A percentile compares a stretch with the other conserved stretches of the same genome.
These are phyloP conservation scores for Phialemoniopsis sp. DNA, from an alignment of 2,329 filamentous ascomycete species.

Conservation along the genomic window DNA sequence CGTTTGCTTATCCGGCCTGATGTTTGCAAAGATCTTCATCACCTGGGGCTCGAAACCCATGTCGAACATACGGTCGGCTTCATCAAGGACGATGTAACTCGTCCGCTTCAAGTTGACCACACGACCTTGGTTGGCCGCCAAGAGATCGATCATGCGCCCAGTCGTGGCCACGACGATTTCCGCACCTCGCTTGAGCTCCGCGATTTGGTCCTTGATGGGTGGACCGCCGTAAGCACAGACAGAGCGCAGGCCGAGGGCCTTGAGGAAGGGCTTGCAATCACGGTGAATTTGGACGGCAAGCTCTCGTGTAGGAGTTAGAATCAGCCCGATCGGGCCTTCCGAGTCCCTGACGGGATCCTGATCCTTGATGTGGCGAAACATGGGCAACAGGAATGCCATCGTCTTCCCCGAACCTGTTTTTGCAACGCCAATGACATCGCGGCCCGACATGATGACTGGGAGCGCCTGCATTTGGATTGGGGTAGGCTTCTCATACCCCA, in stretches of 20 bases:
- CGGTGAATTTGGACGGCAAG: constrained; percentile 89
- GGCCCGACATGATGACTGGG: constrained; percentile 90
- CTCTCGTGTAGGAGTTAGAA: constrained; percentile 93
- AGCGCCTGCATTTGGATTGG: constrained; percentile 94
- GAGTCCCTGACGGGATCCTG: constrained; percentile 76
- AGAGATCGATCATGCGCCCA: constrained; percentile 90
- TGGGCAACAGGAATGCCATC: constrained; percentile 88
- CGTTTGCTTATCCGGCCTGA: constrained; percentile 88
- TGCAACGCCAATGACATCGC: constrained; percentile 92
- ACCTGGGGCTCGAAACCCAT: constrained; percentile 99
- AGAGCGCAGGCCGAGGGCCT: constrained; percentile 76
- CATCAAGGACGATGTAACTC: constrained; percentile 92
- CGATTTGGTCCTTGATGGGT: constrained; percentile 96
- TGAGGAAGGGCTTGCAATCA: constrained; percentile 92
- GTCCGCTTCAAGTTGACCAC: constrained; percentile 88
- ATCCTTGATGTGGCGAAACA: constrained; percentile 98
- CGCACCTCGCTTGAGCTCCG: constrained; percentile 89
- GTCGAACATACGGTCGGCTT: constrained; percentile 98
- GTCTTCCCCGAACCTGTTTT: constrained; percentile 99
- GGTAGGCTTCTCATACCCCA: constrained; percentile 86
- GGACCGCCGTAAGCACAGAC: constrained; percentile 94
- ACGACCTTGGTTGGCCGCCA: constrained; percentile 89
- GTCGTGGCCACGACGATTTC: constrained; percentile 95
- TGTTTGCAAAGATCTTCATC: constrained; percentile 90
- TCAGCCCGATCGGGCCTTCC: constrained; percentile 83